Percentiles rank a stretch among this genome's conserved stretches.
These are phyloP conservation scores for Sordariomycetes sp. DNA, from an alignment of 2,329 filamentous ascomycete species.

Conservation along the genomic window DNA sequence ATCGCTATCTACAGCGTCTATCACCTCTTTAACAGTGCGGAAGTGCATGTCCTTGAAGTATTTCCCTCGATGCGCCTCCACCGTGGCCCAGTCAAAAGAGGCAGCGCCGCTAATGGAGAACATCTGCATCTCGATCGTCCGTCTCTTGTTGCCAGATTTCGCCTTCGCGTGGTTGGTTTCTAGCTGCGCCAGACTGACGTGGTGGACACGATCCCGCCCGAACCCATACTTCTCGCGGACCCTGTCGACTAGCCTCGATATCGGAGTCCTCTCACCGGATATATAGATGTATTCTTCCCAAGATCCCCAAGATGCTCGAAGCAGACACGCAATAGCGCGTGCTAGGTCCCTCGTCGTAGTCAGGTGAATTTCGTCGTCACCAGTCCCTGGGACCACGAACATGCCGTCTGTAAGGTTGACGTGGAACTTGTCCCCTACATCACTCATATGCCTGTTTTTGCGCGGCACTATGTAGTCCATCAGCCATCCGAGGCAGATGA, in stretches of 20 bases:
- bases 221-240: neutral
- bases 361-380: neutral
- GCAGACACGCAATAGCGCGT: conserved; percentile 5
- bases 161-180: neutral
- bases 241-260: neutral
- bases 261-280: conserved; percentile 6
- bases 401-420: conserved; percentile 2
- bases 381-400: neutral
- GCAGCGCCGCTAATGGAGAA: conserved; percentile 6
- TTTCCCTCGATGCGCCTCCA: conserved; percentile 6
- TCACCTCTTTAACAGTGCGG: neutral
- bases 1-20: neutral
- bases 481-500: conserved; percentile 8
- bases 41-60: conserved; percentile 1
- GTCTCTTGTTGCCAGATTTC: neutral
- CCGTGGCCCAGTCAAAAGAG: conserved; percentile 4
- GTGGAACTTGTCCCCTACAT: conserved; percentile 5
- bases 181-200: conserved; percentile 2
- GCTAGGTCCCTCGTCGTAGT: conserved; percentile 6
- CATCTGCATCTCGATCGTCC: conserved; percentile 6
- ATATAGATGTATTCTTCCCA: conserved; percentile 7
- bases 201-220: conserved; percentile 2
- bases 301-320: neutral
- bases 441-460: conserved; percentile 6
- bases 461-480: conserved; percentile 7